phyloP scores from a whole-genome alignment of 2,329 filamentous ascomycete genomes.

The Verticillium albo-atrum region DNA sequence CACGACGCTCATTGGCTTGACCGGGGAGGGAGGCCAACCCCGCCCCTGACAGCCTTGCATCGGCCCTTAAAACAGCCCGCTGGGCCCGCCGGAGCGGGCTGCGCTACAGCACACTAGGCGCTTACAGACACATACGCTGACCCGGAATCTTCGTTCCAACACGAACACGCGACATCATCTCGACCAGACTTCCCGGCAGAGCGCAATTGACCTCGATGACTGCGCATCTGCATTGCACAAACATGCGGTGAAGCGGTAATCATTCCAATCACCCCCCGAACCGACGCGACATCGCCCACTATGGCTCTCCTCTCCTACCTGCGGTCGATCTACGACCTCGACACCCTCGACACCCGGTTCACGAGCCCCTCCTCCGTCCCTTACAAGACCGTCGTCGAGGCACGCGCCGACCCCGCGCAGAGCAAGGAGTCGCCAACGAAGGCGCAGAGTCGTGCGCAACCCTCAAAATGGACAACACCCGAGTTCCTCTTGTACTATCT shows the following conservation, averaged over 20 bases:
- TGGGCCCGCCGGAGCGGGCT: background rate
- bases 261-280: background rate
- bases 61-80: background rate
- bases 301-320: slow-evolving; percentile 42
- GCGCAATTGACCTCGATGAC: background rate
- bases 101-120: background rate
- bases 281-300: slow-evolving; percentile 9
- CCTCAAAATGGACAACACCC: slow-evolving; percentile 76
- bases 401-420: slow-evolving; percentile 30
- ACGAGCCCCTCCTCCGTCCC: slow-evolving; percentile 66
- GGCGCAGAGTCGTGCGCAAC: slow-evolving; percentile 40
- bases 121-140: background rate
- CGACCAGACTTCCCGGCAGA: background rate
- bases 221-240: background rate
- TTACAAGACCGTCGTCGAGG: slow-evolving; percentile 53
- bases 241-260: background rate
- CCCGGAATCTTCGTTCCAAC: background rate
- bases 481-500: slow-evolving; percentile 84
- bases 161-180: background rate
- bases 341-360: slow-evolving; percentile 60
- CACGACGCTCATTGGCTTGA: background rate
- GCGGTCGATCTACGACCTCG: slow-evolving; percentile 56
- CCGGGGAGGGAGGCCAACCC: background rate
- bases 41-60: background rate
- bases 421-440: slow-evolving; percentile 37